phyloP scores from a whole-genome alignment of 2,329 filamentous ascomycete species.

The Trichoderma sp. region DNA sequence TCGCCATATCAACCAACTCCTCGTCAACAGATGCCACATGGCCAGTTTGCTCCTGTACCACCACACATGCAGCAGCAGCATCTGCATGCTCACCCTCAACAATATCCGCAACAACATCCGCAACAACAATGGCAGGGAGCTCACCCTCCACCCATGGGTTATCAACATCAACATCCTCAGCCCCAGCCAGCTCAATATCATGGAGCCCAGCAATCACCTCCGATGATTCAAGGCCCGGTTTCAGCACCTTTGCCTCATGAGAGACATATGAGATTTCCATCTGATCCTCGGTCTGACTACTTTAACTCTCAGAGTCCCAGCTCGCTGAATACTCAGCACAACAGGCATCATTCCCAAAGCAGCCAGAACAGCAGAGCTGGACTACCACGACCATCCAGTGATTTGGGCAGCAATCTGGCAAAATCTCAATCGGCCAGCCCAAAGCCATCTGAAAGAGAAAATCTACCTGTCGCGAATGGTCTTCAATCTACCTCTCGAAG shows the following conservation, averaged over 20 bases:
- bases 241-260: slow-evolving; percentile 1
- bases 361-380: slow-evolving; percentile 1
- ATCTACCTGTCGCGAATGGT: neutral
- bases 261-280: slow-evolving; percentile 9
- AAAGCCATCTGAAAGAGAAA: slow-evolving; percentile 11
- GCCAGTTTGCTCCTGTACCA: slow-evolving; percentile 21
- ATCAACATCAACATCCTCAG: neutral
- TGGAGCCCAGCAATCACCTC: neutral
- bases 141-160: neutral
- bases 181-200: slow-evolving; percentile 9
- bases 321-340: slow-evolving; percentile 10
- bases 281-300: slow-evolving; percentile 9
- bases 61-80: neutral
- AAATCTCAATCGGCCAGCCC: slow-evolving; percentile 10
- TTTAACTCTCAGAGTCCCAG: neutral
- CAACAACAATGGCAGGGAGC: slow-evolving; percentile 15
- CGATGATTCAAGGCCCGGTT: slow-evolving; percentile 8
- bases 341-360: neutral
- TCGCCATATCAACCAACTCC: slow-evolving; percentile 37
- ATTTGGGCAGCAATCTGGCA: slow-evolving; percentile 1
- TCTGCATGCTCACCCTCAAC: neutral
- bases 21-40: neutral
- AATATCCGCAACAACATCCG: neutral
- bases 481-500: slow-evolving; percentile 4
- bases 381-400: neutral